Evolutionary conservation across 768 basidiomycete genomes (phyloP), one percentile per base, ranked within the genome.

Genomic region (Ramaria rubella): DNA sequence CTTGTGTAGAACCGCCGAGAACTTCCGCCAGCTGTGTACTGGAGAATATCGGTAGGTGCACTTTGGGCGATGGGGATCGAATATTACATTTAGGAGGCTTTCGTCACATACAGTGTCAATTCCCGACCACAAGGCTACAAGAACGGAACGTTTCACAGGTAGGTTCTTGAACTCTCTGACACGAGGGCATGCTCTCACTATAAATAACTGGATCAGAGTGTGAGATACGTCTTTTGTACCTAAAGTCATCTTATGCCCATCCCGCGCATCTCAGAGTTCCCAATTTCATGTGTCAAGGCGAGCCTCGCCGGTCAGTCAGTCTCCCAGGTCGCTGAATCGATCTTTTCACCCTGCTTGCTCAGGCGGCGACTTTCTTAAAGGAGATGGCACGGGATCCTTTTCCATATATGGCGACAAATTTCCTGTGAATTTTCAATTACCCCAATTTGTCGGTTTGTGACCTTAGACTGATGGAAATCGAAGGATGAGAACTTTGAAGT

Each of bases 371-470:
- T 99, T 98, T 61, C 63, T 94, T 62, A 94, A 94, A 59, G 83
- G 85, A 3, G 96, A 99, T 64, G 96, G 96, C 33, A 97, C 95
- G 1, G 96, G 96, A 1, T 83, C 86, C 0, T 94, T 94, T 71
- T 95, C 92, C n/a, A 91, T 99, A 61, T 98, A 96, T 64, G 95
- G 95, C 24, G 87, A 90, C 64, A 92, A 90, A 62, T 95, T 95
- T 65, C 87, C 86, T 0, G 94, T 94, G 43, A 58, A 82, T 72
- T n/a, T n/a, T n/a, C n/a, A n/a, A n/a, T 21, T 42, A 19, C 40
- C 2, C n/a, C 36, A 17, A n/a, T n/a, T n/a, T n/a, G n/a, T n/a
- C n/a, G n/a, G n/a, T n/a, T 19, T 19, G 11, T 42, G 11, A 8
- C 23, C 17, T n/a, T 42, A 42, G 40, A 42, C n/a, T n/a, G n/a